Percentiles rank a stretch among this genome's conserved stretches.
Evolutionary conservation across 106 monocot genomes (phyloP).

Genomic region (Apostasia ramifera): DNA sequence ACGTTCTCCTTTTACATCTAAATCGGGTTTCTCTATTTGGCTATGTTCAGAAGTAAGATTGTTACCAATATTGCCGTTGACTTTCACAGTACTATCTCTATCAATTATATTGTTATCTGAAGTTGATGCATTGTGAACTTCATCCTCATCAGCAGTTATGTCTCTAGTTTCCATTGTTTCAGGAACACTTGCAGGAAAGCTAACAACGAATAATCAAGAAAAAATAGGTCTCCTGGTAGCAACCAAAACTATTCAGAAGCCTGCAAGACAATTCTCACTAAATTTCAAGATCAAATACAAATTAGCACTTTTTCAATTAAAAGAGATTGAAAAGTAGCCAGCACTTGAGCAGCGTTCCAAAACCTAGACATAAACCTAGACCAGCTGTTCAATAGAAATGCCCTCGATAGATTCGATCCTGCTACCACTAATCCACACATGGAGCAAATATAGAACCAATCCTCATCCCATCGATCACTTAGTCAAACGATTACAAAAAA

Average conservation of each 20-base stretch:
- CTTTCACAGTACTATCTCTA: neutral
- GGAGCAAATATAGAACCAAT: too few species aligned
- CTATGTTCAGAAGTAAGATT: slow-evolving; percentile 10
- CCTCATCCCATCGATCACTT: too few species aligned
- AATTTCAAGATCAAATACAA: neutral
- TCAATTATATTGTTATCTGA: slow-evolving; percentile 9
- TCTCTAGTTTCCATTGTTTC: slow-evolving; percentile 12
- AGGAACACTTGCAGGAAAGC: neutral
- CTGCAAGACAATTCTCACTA: neutral
- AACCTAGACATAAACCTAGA: too few species aligned
- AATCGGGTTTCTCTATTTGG: slow-evolving; percentile 2
- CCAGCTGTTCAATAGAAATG: too few species aligned
- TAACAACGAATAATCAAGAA: neutral
- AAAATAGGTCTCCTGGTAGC: neutral
- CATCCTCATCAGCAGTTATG: slow-evolving; percentile 17
- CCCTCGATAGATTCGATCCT: neutral
- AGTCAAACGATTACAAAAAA: neutral
- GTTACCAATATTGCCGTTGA: slow-evolving; percentile 16
- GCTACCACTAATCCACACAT: neutral
- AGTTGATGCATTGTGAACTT: neutral
- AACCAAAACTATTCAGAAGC: neutral
- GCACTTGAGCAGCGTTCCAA: neutral
- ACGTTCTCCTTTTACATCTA: slow-evolving; percentile 15
- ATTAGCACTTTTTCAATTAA: too few species aligned
- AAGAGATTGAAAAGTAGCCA: neutral